These are phyloP conservation scores for Termitomyces sp. DNA, from an alignment of 768 basidiomycete species.

Conservation along the genomic window DNA sequence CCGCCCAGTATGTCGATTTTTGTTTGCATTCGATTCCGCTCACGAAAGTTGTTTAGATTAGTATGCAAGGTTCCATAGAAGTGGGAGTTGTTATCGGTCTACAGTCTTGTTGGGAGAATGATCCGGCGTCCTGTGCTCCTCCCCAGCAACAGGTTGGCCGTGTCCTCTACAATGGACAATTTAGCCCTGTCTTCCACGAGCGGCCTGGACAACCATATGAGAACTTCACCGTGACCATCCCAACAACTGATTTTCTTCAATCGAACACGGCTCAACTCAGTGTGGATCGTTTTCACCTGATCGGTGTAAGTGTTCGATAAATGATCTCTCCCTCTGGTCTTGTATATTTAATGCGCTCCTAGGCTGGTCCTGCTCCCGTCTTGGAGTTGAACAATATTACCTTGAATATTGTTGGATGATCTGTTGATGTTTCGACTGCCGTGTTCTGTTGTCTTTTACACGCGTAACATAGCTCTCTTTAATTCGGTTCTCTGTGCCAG, in stretches of 20 bases:
- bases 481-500: background rate
- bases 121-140: slow-evolving; percentile 16
- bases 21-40: too few species aligned
- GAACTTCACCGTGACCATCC: slow-evolving; percentile 39
- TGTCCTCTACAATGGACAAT: slow-evolving; percentile 39
- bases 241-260: slow-evolving; percentile 15
- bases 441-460: background rate
- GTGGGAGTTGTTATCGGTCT: slow-evolving; percentile 42
- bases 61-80: slow-evolving; percentile 36
- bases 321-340: background rate
- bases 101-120: slow-evolving; percentile 28
- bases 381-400: slow-evolving; percentile 25
- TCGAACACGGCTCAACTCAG: slow-evolving; percentile 24
- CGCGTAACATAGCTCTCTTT: background rate
- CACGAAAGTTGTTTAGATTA: slow-evolving; percentile 22
- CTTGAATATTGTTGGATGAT: slow-evolving; percentile 12
- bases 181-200: slow-evolving; percentile 29
- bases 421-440: background rate
- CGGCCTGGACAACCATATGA: slow-evolving; percentile 33
- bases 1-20: slow-evolving; percentile 27
- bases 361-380: slow-evolving; percentile 25
- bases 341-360: background rate
- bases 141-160: slow-evolving; percentile 28
- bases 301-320: slow-evolving; percentile 27
- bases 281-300: slow-evolving; percentile 27